These are phyloP conservation scores for Cyclotella choctawhatcheeana DNA, from an alignment of 108 stramenopile species.

Conservation along the genomic window DNA sequence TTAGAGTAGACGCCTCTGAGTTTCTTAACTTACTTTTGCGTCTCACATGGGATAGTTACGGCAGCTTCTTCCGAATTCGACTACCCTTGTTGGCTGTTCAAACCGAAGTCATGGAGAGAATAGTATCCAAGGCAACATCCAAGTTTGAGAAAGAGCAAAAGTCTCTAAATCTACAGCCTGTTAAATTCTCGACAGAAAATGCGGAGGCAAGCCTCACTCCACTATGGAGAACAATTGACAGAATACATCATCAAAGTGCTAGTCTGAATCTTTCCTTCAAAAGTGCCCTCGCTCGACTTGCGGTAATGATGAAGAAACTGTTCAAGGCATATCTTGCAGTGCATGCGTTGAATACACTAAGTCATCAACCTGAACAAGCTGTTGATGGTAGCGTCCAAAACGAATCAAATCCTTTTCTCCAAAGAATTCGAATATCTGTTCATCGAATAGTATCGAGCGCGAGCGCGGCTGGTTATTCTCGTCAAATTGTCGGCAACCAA, in stretches of 20 bases:
- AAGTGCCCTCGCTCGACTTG: conserved; percentile 77
- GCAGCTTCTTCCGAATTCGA: conserved; percentile 82
- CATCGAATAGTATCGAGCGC: conserved; percentile 82
- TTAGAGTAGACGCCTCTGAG: conserved; percentile 82
- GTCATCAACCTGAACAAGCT: conserved; percentile 36
- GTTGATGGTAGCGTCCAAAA: conserved; percentile 32
- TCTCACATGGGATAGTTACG: conserved; percentile 86
- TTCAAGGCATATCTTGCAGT: conserved; percentile 87
- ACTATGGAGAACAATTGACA: conserved; percentile 87
- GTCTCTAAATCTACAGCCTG: conserved; percentile 47
- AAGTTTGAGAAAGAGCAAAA: conserved; percentile 79
- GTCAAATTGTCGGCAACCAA: conserved; percentile 84
- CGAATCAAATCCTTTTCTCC: conserved; percentile 58
- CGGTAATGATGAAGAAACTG: conserved; percentile 84
- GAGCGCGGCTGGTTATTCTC: conserved; percentile 79
- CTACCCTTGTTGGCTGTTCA: conserved; percentile 83
- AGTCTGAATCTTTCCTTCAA: conserved; percentile 88
- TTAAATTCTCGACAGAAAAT: conserved; percentile 72
- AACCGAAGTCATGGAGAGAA: conserved; percentile 89
- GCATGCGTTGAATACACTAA: conserved; percentile 77
- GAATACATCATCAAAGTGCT: conserved; percentile 83
- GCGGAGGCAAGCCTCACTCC: conserved; percentile 87
- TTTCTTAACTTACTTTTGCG: conserved; percentile 84
- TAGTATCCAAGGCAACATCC: conserved; percentile 78
- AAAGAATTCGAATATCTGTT: conserved; percentile 73